Evolutionary conservation across 1,284 basidiomycete genomes (phyloP).

Genomic region (Spongispora temasekensis): DNA sequence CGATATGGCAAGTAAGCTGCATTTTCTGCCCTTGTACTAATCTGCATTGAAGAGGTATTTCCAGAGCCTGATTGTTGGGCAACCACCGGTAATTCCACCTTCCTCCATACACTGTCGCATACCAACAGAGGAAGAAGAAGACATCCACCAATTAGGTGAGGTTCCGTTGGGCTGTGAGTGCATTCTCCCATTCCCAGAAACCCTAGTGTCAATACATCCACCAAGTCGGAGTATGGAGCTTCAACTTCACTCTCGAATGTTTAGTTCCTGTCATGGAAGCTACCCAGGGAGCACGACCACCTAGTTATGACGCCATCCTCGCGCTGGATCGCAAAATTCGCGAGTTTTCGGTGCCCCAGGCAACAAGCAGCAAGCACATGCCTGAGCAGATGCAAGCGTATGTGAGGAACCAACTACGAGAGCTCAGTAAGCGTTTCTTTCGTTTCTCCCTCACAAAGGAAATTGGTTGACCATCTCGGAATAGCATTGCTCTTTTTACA

Average conservation of each 20-base stretch:
- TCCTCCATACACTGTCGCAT: slow-evolving; percentile 45
- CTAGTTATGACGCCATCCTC: slow-evolving; percentile 45
- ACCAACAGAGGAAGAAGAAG: slow-evolving; percentile 47
- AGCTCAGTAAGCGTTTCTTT: slow-evolving; percentile 49
- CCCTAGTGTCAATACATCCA: slow-evolving; percentile 5
- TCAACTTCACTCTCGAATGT: slow-evolving; percentile 42
- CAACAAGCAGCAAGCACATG: slow-evolving; percentile 25
- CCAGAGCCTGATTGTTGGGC: slow-evolving; percentile 50
- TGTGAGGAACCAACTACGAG: slow-evolving; percentile 47
- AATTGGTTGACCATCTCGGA: slow-evolving; percentile 1
- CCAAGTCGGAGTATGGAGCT: slow-evolving; percentile 51
- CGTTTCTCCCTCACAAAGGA: neutral
- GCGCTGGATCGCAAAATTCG: slow-evolving; percentile 49
- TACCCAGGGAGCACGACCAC: slow-evolving; percentile 43
- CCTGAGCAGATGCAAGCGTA: slow-evolving; percentile 46
- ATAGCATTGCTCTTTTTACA: slow-evolving; percentile 51
- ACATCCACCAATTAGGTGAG: slow-evolving; percentile 42
- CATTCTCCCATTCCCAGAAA: neutral
- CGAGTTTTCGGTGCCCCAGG: slow-evolving; percentile 32
- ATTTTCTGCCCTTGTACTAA: neutral
- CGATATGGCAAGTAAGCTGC: slow-evolving; percentile 41
- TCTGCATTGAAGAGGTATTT: neutral
- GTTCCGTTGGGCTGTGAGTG: slow-evolving; percentile 47
- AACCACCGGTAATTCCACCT: slow-evolving; percentile 46
- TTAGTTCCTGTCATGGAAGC: slow-evolving; percentile 45